Evolutionary conservation across 2,329 filamentous ascomycete genomes (phyloP), one percentile per base, ranked within the genome.

Genomic region (Bertia moriformis): DNA sequence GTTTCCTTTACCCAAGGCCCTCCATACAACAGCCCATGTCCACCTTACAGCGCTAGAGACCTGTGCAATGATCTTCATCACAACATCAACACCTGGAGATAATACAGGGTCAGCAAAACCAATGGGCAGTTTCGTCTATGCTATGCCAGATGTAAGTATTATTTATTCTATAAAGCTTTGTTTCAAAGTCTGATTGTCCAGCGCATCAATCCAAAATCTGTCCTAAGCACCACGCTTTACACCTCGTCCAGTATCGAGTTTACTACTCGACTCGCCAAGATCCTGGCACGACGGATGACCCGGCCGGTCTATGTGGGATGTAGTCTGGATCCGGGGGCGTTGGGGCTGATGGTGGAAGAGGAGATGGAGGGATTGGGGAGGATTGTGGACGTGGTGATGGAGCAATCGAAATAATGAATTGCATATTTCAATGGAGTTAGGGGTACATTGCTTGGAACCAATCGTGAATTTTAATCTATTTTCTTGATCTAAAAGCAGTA

Each of bases 1-100:
- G 12, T 35, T 35, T 15, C 10, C 32, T 7, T 18, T 35, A 17
- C 32, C 32, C 10, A 35, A 35, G 17, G 32, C 32, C 7, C 32
- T 35, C 15, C 32, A 35, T 35, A 35, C 32, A 35, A 35, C 32
- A 13, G 32, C 32, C 7, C 32, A 35, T 35, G 17, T 35, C 32
- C 32, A 35, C 17, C 17, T 35, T 7, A 35, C 32, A 7, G 15
- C 15, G 10, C 15, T 35, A 7, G 32, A 17, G 10, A 10, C 10
- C 12, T 35, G 32, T 18, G 32, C 15, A 7, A 35, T 15, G 7
- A 15, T 35, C 7, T 35, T 35, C 32, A 13, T 35, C 7, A 18
- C 32, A 7, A 35, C 32, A 7, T 14, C 32, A 7, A 35, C 32
- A 12, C 32, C 32, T 7, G 32, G 32, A 13, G 32, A 35, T 7